These are phyloP conservation scores for Tylopilus vinaceipallidus DNA, from an alignment of 768 basidiomycete species.

Conservation along the genomic window DNA sequence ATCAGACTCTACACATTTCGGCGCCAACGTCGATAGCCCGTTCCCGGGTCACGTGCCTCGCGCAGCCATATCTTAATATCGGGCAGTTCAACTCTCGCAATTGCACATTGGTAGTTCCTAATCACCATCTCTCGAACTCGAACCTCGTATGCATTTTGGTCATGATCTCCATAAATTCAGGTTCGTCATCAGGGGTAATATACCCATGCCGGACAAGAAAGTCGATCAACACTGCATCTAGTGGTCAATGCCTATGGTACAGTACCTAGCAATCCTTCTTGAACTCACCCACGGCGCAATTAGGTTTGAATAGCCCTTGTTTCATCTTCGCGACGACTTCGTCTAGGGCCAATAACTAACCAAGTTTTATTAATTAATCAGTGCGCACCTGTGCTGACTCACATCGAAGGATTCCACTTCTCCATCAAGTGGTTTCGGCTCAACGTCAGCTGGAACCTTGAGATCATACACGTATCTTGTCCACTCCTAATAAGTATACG, in stretches of 20 bases:
- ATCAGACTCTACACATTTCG: too few species aligned
- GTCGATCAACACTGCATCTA: constrained; percentile 75
- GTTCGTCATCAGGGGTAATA: constrained; percentile 86
- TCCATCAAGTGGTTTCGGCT: constrained; percentile 79
- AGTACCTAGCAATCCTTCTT: not conserved
- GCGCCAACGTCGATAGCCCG: not conserved
- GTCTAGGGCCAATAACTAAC: constrained; percentile 63
- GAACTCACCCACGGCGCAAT: constrained; percentile 77
- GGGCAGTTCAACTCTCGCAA: not conserved
- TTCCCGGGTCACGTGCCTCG: constrained; percentile 14
- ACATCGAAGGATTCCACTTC: constrained; percentile 96
- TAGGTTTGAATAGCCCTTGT: constrained; percentile 82
- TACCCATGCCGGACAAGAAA: constrained; percentile 85
- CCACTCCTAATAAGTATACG: not conserved
- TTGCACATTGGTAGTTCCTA: not conserved
- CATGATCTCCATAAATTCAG: constrained; percentile 73
- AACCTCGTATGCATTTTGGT: constrained; percentile 74
- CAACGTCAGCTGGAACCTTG: constrained; percentile 53
- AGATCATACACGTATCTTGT: constrained; percentile 84
- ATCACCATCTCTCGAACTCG: constrained; percentile 55
- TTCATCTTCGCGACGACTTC: constrained; percentile 65
- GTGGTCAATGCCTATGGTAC: constrained; percentile 1
- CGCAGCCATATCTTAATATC: too few species aligned
- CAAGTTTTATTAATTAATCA: not conserved
- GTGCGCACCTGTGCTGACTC: constrained; percentile 13